phyloP scores from a whole-genome alignment of 2,329 filamentous ascomycete species.

The Xylaria sp. region DNA sequence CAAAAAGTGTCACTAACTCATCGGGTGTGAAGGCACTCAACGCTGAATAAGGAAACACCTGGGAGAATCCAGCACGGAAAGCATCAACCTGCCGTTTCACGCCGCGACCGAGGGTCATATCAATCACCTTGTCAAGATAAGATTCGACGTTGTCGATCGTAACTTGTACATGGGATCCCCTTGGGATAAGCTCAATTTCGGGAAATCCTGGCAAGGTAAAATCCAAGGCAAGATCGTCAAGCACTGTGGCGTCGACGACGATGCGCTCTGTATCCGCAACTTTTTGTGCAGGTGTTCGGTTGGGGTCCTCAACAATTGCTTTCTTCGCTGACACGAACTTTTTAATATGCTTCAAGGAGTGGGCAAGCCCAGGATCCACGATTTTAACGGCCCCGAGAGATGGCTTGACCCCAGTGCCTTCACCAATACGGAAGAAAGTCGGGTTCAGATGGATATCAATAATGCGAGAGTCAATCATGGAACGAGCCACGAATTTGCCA shows the following conservation, averaged over 20 bases:
- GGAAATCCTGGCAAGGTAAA: slow-evolving; percentile 95
- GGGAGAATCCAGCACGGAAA: slow-evolving; percentile 90
- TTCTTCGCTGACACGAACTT: slow-evolving; percentile 87
- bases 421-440: slow-evolving; percentile 94
- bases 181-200: slow-evolving; percentile 80
- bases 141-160: slow-evolving; percentile 90
- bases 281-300: slow-evolving; percentile 76
- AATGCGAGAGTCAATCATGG: slow-evolving; percentile 97
- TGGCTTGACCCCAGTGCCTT: slow-evolving; percentile 77
- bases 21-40: slow-evolving; percentile 93
- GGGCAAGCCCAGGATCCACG: slow-evolving; percentile 87
- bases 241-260: slow-evolving; percentile 76
- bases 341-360: slow-evolving; percentile 87
- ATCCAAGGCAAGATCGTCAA: slow-evolving; percentile 91
- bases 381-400: slow-evolving; percentile 90
- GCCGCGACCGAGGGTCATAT: slow-evolving; percentile 89
- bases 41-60: slow-evolving; percentile 95
- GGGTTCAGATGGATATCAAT: slow-evolving; percentile 98
- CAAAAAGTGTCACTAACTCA: slow-evolving; percentile 94
- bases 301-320: slow-evolving; percentile 77
- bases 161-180: slow-evolving; percentile 79
- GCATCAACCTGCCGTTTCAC: slow-evolving; percentile 90
- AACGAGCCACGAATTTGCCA: slow-evolving; percentile 96
- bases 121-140: slow-evolving; percentile 90
- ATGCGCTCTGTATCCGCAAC: slow-evolving; percentile 75